Evolutionary conservation across 257 asterid species (phyloP), one percentile per base, ranked within the genome.

Genomic region (Solanum pimpinellifolium): DNA sequence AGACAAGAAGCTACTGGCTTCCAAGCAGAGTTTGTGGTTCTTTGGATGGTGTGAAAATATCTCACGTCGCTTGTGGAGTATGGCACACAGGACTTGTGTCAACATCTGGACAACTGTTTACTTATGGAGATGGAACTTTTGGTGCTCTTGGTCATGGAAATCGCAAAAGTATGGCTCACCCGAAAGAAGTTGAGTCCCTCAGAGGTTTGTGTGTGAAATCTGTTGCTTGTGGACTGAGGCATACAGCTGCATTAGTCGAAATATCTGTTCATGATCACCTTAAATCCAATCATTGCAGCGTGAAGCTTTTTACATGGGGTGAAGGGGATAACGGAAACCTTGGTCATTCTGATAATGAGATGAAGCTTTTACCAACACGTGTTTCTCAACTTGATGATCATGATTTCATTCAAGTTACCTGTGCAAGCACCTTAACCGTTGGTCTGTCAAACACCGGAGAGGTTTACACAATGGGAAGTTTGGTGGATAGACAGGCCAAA

Each of bases 91-190:
- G 91, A 41, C 89, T 91, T 78, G 86, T 92, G 35, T 92, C 94
- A 9, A 72, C 89, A 13, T 72, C 90, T 1, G 93, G 94, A 70
- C 84, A 86, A 47, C 66, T 92, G 16, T 92, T 87, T 68, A 92
- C 92, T 25, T 92, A 82, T 18, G 94, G 94, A 15, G 93, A 91
- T 72, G 94, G 94, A 47, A 90, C 89, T 75, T 92, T 92, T 85
- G 94, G 94, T 23, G 94, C 87, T 20, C 93, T 92, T 83, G 94
- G 94, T 49, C 94, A 92, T 87, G 93, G 93, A 31, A 88, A 92
- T 89, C 78, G 88, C 56, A 20, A 33, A 37, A 82, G 91, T 85
- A 83, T 88, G 78, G 85, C 89, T 66, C 88, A 86, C 3, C 94
- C 94, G 33, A 92, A 91, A 87, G 93, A 91, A 87, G 91, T 92